These are phyloP conservation scores for Mycena kentingensis DNA, from an alignment of 768 basidiomycete genomes.

Conservation along the genomic window DNA sequence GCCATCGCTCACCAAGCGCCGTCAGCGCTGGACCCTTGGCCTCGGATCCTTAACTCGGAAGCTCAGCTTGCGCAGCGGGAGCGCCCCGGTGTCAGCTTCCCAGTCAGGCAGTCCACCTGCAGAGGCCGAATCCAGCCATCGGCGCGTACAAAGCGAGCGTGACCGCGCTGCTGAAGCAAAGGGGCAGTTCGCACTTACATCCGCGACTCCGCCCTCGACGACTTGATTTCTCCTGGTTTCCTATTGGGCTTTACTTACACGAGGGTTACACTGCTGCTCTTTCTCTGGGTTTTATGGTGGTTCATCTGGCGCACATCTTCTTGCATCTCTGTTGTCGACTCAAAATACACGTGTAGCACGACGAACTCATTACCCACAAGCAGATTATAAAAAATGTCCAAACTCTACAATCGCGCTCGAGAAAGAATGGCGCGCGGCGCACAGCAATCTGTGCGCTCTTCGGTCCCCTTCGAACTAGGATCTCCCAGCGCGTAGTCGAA, in stretches of 20 bases:
- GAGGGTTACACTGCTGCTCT: not conserved
- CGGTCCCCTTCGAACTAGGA: not conserved
- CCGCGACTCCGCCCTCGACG: not conserved
- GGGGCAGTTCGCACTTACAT: too few relatives aligned
- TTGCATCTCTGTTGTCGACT: not conserved
- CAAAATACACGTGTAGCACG: conserved; percentile 1
- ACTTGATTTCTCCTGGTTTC: not conserved
- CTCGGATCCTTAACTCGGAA: conserved; percentile 14
- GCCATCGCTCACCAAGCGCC: conserved; percentile 17
- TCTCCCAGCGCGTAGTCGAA: conserved; percentile 41
- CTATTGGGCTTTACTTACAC: not conserved
- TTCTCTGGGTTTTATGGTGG: not conserved
- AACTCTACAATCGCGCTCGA: too few relatives aligned
- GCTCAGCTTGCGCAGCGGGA: conserved; percentile 13
- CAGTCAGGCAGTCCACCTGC: not conserved
- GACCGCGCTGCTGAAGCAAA: conserved; percentile 1
- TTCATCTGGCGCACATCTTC: not conserved
- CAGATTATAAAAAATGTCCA: too few relatives aligned
- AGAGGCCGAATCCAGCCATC: conserved; percentile 4
- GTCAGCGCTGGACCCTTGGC: conserved; percentile 17
- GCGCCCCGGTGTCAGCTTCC: conserved; percentile 1
- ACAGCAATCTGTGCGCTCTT: not conserved
- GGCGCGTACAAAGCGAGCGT: conserved; percentile 2
- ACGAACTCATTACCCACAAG: too few relatives aligned
- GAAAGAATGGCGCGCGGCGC: too few relatives aligned